Evolutionary conservation across 176 grass and related monocot genomes (phyloP).

Genomic region (Hordeum marinum): DNA sequence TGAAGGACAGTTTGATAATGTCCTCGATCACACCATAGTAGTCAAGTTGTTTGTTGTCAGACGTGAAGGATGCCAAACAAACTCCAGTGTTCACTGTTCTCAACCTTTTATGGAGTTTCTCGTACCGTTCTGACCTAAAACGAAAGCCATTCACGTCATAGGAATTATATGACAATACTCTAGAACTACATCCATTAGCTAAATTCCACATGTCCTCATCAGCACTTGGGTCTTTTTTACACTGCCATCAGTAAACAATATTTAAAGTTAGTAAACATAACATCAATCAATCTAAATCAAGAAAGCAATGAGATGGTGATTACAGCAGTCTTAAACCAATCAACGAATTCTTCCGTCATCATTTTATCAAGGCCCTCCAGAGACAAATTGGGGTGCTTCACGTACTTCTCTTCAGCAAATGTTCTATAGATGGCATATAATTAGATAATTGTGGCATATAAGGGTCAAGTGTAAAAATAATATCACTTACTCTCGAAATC

Average conservation of each 20-base stretch:
- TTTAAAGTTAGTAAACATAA: no score
- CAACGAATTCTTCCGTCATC: no score
- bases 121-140: background rate
- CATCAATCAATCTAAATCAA: no score
- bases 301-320: no score
- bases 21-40: conserved; percentile 18
- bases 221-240: background rate
- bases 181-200: background rate
- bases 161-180: background rate
- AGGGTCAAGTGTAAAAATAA: background rate
- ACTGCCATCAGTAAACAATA: background rate
- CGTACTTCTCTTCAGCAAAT: background rate
- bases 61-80: conserved; percentile 12
- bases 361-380: no score
- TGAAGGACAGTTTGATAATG: background rate
- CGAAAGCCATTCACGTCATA: background rate
- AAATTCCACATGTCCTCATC: background rate
- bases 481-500: background rate
- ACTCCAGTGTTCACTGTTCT: background rate
- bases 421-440: background rate
- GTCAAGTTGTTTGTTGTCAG: background rate
- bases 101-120: background rate
- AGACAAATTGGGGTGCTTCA: background rate
- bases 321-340: no score
- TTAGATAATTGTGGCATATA: background rate